Conservation (phyloP, 2,329 filamentous ascomycete genomes). For the Pochonia chlamydosporia region DNA sequence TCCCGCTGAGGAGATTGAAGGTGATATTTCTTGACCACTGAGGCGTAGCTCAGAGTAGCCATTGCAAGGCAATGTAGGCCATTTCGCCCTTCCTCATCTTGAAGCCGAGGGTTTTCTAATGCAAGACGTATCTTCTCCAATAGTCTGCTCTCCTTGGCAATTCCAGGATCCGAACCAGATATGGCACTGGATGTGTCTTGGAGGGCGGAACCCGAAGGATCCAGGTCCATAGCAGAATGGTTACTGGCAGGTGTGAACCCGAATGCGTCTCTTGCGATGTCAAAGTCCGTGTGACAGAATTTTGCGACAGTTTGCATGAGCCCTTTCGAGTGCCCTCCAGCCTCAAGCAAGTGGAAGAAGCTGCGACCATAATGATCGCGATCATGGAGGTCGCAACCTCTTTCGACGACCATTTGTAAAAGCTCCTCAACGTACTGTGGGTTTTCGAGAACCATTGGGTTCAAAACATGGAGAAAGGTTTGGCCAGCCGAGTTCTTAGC, state of each 20-base stretch:
- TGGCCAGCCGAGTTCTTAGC: conserved; percentile 38
- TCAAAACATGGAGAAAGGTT: conserved; percentile 42
- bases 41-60: conserved; percentile 38
- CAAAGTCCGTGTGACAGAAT: conserved; percentile 22
- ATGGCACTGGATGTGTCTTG: conserved; percentile 4
- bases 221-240: conserved; percentile 6
- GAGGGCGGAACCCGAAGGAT: conserved; percentile 1
- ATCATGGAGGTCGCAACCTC: conserved; percentile 25
- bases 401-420: conserved; percentile 12
- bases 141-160: conserved; percentile 15
- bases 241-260: conserved; percentile 21
- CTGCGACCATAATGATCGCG: conserved; percentile 48
- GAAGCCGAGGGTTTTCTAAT: conserved; percentile 10
- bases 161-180: conserved; percentile 4
- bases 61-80: conserved; percentile 54
- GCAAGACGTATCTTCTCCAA: conserved; percentile 17
- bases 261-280: conserved; percentile 45
- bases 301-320: conserved; percentile 27
- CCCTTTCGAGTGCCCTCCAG: conserved; percentile 16
- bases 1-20: conserved; percentile 13
- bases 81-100: conserved; percentile 42
- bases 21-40: conserved; percentile 27
- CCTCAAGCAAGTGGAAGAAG: conserved; percentile 39
- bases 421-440: conserved; percentile 22
- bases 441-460: conserved; percentile 26